Evolutionary conservation across 495 filamentous ascomycete genomes (phyloP).

Genomic region (Neurospora terricola): DNA sequence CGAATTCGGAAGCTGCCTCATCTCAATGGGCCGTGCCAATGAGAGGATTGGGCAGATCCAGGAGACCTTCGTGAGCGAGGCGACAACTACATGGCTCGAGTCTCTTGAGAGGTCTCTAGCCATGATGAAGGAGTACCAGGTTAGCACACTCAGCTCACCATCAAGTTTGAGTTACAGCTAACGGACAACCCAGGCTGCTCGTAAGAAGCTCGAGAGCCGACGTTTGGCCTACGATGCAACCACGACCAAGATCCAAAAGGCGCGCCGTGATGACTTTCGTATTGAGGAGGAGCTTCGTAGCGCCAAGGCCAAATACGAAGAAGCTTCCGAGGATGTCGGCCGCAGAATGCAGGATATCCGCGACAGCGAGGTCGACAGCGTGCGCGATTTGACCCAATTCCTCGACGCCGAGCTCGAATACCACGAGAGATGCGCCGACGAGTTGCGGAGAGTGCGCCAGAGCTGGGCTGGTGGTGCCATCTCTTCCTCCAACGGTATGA

Average conservation of each 20-base stretch:
- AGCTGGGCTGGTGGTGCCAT: conserved; percentile 28
- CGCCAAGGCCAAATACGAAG: conserved; percentile 93
- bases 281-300: conserved; percentile 87
- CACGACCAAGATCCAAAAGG: conserved; percentile 84
- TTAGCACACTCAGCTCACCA: conserved; percentile 4
- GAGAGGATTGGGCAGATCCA: conserved; percentile 83
- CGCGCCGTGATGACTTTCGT: conserved; percentile 85
- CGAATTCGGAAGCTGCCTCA: conserved; percentile 85
- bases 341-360: conserved; percentile 96
- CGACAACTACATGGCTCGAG: conserved; percentile 84
- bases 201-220: conserved; percentile 90
- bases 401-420: conserved; percentile 87
- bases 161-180: not conserved
- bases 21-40: conserved; percentile 72
- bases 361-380: conserved; percentile 76
- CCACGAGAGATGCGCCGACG: conserved; percentile 79
- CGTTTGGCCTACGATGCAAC: conserved; percentile 88
- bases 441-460: conserved; percentile 41
- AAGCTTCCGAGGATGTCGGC: conserved; percentile 85
- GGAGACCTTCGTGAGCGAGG: conserved; percentile 71
- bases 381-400: conserved; percentile 70
- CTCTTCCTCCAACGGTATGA: conserved; percentile 1
- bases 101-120: conserved; percentile 79
- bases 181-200: conserved; percentile 47
- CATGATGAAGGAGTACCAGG: conserved; percentile 98